Evolutionary conservation across 2,329 filamentous ascomycete species (phyloP), one percentile per base, ranked within the genome.

Genomic region (Pseudogymnoascus sp.): DNA sequence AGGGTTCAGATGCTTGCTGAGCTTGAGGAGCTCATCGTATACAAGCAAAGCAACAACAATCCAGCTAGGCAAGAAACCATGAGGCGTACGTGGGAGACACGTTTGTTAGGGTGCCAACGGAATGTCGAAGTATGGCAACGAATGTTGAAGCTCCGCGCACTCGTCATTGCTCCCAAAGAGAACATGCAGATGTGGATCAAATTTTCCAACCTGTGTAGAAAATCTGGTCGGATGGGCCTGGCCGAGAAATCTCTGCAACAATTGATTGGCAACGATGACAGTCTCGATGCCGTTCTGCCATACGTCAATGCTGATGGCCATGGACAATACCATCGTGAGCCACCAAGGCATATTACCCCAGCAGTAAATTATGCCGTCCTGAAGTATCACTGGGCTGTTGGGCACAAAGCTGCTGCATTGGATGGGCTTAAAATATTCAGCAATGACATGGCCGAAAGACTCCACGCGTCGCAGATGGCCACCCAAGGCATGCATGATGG

Each of bases 121-220:
- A 97, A 97, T 69, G 92, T 97, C 19, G 94, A 99, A 71, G 91
- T 97, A 2, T 99, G 94, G 94, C 92, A 97, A 73, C 86, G 94
- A 64, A 97, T 97, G 91, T 85, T 99, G 62, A 94, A 96, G 72
- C 87, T 99, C 33, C 87, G 94, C 64, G 90, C 92, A 19, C 81
- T 99, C 60, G 94, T 99, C 64, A 93, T 97, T 65, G 88, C 88
- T 0, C 93, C 95, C 0, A 85, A 85, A 35, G 92, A 99, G 73
- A 97, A 97, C 71, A 91, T 96, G 80, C 90, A 96, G 70, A 99
- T 99, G 92, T 97, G 92, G 87, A 97, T 99, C 79, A 99, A 99
- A 74, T 99, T 97, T 73, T 91, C 94, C 70, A 99, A 97, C 70
- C 84, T 99, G 5, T 99, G 95, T 75, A 90, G 95, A 70, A 99